These are phyloP conservation scores for Psilocybe mexicana DNA, from an alignment of 1,284 basidiomycete genomes.

Conservation along the genomic window DNA sequence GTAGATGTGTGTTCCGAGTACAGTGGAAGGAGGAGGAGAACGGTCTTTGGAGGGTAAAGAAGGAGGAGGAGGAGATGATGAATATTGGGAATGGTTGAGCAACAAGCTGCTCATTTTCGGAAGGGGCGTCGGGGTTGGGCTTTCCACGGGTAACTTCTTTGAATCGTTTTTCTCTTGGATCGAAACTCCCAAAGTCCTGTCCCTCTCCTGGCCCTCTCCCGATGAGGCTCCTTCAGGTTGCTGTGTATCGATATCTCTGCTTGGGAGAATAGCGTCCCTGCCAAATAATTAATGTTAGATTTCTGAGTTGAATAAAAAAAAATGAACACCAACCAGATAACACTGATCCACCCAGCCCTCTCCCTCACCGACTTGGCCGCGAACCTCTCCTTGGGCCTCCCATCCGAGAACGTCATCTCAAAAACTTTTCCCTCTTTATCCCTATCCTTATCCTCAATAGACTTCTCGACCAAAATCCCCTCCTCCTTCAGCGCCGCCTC, in stretches of 20 bases:
- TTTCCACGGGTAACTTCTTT: constrained; percentile 15
- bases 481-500: constrained; percentile 27
- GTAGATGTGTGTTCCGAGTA: constrained; percentile 13
- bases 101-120: constrained; percentile 16
- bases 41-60: constrained; percentile 16
- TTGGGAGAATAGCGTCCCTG: constrained; percentile 62
- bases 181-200: not conserved
- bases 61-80: no score
- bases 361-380: constrained; percentile 60
- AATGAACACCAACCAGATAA: constrained; percentile 56
- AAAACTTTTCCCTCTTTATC: constrained; percentile 51
- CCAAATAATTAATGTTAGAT: constrained; percentile 3
- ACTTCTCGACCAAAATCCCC: constrained; percentile 29
- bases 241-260: constrained; percentile 21
- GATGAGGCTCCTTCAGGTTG: not conserved
- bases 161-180: not conserved
- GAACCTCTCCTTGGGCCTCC: constrained; percentile 55
- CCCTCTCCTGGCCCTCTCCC: not conserved
- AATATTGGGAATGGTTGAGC: not conserved
- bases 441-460: constrained; percentile 31
- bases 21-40: constrained; percentile 21
- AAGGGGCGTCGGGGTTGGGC: constrained; percentile 21
- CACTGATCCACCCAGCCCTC: constrained; percentile 68
- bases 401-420: constrained; percentile 55
- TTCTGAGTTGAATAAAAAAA: not conserved